Evolutionary conservation across 768 basidiomycete genomes (phyloP).

Genomic region (Scleroderma citrinum): DNA sequence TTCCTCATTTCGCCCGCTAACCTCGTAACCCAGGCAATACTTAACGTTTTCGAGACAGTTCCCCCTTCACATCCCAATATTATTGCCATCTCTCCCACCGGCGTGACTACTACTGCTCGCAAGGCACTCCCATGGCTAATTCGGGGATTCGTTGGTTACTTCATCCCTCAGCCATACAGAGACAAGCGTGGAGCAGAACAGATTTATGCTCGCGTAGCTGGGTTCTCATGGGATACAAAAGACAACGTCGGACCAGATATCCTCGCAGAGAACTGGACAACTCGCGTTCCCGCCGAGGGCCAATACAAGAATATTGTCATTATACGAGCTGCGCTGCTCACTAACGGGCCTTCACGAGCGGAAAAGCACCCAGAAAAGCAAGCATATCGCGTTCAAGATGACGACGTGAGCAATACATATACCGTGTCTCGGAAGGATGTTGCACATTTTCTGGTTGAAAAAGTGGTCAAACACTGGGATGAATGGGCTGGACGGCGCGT

Average conservation of each 20-base stretch:
- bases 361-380: conserved; percentile 17
- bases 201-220: conserved; percentile 40
- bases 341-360: conserved; percentile 44
- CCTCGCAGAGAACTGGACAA: conserved; percentile 40
- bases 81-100: conserved; percentile 46
- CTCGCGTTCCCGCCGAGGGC: conserved; percentile 36
- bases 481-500: conserved; percentile 47
- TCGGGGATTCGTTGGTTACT: conserved; percentile 42
- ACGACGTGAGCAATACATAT: conserved; percentile 35
- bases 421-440: conserved; percentile 58
- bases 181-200: conserved; percentile 63
- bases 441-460: conserved; percentile 56
- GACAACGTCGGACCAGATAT: conserved; percentile 37
- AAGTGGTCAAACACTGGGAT: conserved; percentile 42
- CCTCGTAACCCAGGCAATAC: conserved; percentile 51
- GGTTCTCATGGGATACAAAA: conserved; percentile 45
- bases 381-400: conserved; percentile 40
- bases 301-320: conserved; percentile 38
- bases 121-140: conserved; percentile 40
- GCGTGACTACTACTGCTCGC: conserved; percentile 42
- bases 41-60: conserved; percentile 52
- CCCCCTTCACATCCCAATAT: conserved; percentile 44
- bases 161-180: conserved; percentile 41
- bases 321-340: conserved; percentile 52
- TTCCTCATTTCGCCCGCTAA: conserved; percentile 43